phyloP scores from a whole-genome alignment of 176 grass and related monocot genomes.

The Bothriochloa decipiens region DNA sequence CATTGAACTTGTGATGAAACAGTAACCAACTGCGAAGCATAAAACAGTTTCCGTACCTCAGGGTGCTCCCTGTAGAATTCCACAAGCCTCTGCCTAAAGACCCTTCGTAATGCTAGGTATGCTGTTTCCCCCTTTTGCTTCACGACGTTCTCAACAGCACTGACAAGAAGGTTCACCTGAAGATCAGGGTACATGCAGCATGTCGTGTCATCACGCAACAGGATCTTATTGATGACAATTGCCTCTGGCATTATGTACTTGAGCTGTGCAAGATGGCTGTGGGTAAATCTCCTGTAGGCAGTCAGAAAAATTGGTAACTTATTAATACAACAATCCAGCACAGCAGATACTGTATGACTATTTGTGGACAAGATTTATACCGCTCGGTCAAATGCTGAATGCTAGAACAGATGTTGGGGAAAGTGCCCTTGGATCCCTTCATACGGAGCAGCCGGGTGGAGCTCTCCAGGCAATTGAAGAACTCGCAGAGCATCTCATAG shows the following conservation, averaged over 20 bases:
- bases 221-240: conserved; percentile 73
- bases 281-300: conserved; percentile 73
- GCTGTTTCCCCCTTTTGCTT: conserved; percentile 68
- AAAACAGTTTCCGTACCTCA: conserved; percentile 48
- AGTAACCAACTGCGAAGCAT: not conserved
- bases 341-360: not conserved
- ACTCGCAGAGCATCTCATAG: conserved; percentile 75
- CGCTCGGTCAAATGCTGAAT: conserved; percentile 67
- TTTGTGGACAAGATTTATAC: conserved; percentile 31
- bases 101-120: conserved; percentile 60
- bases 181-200: conserved; percentile 89
- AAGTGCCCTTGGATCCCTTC: conserved; percentile 66
- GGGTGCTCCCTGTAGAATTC: conserved; percentile 74
- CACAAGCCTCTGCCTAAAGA: conserved; percentile 80
- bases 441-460: conserved; percentile 72
- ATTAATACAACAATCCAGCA: not conserved
- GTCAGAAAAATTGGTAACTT: not conserved
- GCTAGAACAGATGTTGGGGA: conserved; percentile 71
- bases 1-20: not conserved
- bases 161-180: conserved; percentile 64
- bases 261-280: conserved; percentile 76
- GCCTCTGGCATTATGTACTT: conserved; percentile 79
- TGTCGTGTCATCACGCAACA: conserved; percentile 66
- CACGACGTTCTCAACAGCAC: conserved; percentile 34
- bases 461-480: conserved; percentile 84